phyloP scores from a whole-genome alignment of 768 basidiomycete species.

The Amanita muscaria region DNA sequence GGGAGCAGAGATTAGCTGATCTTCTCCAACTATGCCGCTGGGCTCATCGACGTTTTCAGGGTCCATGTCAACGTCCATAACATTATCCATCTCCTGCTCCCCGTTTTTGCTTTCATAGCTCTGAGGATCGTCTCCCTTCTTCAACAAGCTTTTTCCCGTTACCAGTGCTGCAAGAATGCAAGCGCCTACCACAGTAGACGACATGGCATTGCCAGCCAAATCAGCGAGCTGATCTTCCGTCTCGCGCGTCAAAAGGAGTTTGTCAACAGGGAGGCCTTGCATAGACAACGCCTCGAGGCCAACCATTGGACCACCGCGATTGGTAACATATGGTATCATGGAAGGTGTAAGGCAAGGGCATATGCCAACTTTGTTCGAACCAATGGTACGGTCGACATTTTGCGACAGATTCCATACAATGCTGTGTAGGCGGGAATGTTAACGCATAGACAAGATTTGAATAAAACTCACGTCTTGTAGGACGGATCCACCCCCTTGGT shows the following conservation, averaged over 20 bases:
- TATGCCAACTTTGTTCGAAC: conserved; percentile 72
- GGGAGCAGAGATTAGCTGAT: conserved; percentile 50
- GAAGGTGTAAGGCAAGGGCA: conserved; percentile 91
- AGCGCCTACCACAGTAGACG: conserved; percentile 89
- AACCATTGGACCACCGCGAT: conserved; percentile 92
- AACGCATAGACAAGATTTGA: conserved; percentile 1
- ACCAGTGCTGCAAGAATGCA: conserved; percentile 80
- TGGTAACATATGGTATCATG: conserved; percentile 95
- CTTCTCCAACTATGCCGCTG: conserved; percentile 63
- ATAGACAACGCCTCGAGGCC: conserved; percentile 88
- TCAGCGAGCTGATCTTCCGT: conserved; percentile 91
- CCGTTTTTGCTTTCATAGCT: conserved; percentile 57
- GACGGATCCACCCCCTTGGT: conserved; percentile 74
- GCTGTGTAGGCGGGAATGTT: conserved; percentile 27
- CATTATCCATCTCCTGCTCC: conserved; percentile 24
- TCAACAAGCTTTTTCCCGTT: conserved; percentile 55
- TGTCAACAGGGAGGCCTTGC: conserved; percentile 91
- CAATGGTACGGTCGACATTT: conserved; percentile 89
- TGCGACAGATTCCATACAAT: conserved; percentile 95
- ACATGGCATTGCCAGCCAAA: conserved; percentile 96
- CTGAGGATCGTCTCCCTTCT: conserved; percentile 51
- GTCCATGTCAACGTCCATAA: conserved; percentile 40
- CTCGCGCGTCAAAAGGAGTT: conserved; percentile 85
- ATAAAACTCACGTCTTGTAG: conserved; percentile 72
- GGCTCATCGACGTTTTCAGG: conserved; percentile 14